Evolutionary conservation across 306 rosid genomes (phyloP).

Genomic region (Mimosa bimucronata): DNA sequence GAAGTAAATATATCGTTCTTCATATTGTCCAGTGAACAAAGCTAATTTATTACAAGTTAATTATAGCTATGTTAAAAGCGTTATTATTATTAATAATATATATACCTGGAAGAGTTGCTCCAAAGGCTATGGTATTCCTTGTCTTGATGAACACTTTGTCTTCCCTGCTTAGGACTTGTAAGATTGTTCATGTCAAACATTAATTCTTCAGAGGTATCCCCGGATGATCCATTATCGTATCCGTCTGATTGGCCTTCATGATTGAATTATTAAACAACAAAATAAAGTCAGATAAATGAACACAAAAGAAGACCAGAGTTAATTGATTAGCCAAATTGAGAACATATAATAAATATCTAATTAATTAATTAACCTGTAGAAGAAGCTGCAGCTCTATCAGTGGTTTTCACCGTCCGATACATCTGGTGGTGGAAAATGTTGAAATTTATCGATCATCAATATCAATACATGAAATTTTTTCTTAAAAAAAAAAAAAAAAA

Average conservation of each 20-base stretch:
- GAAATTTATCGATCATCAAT: slow-evolving; percentile 9
- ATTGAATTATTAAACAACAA: neutral
- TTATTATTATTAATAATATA: neutral
- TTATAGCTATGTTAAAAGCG: neutral
- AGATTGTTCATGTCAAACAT: slow-evolving; percentile 69
- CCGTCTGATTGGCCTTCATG: slow-evolving; percentile 71
- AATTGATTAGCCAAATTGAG: neutral
- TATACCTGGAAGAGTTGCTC: slow-evolving; percentile 89
- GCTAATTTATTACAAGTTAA: neutral
- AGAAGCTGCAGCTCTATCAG: slow-evolving; percentile 84
- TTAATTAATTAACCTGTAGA: slow-evolving; percentile 61
- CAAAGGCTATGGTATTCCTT: slow-evolving; percentile 70
- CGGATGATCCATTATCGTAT: slow-evolving; percentile 86
- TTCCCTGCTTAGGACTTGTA: slow-evolving; percentile 57
- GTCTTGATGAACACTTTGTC: slow-evolving; percentile 58
- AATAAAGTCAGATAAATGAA: slow-evolving; percentile 9
- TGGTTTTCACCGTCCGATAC: slow-evolving; percentile 97
- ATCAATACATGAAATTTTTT: neutral
- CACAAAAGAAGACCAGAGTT: slow-evolving; percentile 1
- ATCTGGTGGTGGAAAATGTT: slow-evolving; percentile 56
- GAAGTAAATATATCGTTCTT: neutral
- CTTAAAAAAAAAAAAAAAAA: neutral
- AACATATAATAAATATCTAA: neutral
- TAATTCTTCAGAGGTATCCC: slow-evolving; percentile 83
- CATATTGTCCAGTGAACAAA: neutral